Percentiles rank a stretch among this genome's conserved stretches.
These are phyloP conservation scores for Lachancea waltii DNA, from an alignment of 805 yeast species.

Conservation along the genomic window DNA sequence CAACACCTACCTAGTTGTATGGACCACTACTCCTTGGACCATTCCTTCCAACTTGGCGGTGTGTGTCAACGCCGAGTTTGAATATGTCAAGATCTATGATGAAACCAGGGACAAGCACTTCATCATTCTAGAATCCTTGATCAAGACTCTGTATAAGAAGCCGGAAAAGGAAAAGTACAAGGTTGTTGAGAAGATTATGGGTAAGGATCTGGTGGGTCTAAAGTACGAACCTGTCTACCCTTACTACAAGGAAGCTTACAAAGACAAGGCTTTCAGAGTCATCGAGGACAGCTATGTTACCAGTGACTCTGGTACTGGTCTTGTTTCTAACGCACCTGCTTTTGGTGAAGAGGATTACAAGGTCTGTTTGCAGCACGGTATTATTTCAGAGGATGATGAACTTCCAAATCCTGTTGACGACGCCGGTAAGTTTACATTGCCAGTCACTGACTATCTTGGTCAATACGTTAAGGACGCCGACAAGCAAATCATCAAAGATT, in stretches of 20 bases:
- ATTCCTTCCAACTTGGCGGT: constrained; percentile 89
- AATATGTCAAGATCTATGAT: constrained; percentile 86
- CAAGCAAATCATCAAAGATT: constrained; percentile 74
- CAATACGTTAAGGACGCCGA: constrained; percentile 94
- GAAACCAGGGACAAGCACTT: constrained; percentile 77
- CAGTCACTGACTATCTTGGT: constrained; percentile 72
- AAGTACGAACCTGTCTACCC: constrained; percentile 79
- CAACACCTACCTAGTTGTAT: constrained; percentile 80
- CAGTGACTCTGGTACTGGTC: constrained; percentile 96
- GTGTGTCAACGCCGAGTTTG: constrained; percentile 86
- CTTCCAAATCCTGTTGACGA: constrained; percentile 97
- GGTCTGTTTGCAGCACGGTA: constrained; percentile 69
- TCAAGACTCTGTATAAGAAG: constrained; percentile 85
- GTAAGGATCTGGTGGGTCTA: constrained; percentile 71
- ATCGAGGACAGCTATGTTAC: constrained; percentile 80
- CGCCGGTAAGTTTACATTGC: constrained; percentile 72
- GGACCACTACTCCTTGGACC: constrained; percentile 99
- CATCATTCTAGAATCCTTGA: constrained; percentile 76
- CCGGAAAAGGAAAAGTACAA: constrained; percentile 86
- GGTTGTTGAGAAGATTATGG: constrained; percentile 72
- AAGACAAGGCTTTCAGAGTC: constrained; percentile 76
- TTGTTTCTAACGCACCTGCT: constrained; percentile 97
- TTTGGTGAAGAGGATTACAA: constrained; percentile 98
- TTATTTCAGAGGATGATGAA: constrained; percentile 56
- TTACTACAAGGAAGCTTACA: constrained; percentile 69